These are phyloP conservation scores for Solanum tacnaense DNA, from an alignment of 257 asterid genomes.

Conservation along the genomic window DNA sequence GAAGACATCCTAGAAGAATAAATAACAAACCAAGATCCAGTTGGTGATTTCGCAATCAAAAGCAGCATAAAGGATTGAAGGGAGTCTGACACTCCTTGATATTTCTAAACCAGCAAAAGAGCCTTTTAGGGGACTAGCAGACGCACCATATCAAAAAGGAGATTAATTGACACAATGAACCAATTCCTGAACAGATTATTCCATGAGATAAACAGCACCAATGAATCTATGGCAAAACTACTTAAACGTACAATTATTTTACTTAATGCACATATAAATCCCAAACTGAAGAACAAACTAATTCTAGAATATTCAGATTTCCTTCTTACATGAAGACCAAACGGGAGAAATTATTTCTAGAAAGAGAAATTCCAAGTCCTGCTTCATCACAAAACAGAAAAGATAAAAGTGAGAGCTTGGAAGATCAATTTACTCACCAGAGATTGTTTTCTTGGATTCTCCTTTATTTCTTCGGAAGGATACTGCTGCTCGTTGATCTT, in stretches of 20 bases:
- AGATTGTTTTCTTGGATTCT: constrained; percentile 60
- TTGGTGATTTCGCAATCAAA: background rate
- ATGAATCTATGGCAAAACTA: background rate
- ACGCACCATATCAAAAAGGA: background rate
- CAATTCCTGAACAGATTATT: background rate
- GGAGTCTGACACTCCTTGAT: background rate
- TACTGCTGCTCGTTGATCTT: constrained; percentile 34
- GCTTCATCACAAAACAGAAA: background rate
- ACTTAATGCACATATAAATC: background rate
- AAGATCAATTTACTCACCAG: constrained; percentile 35
- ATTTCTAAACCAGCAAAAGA: background rate
- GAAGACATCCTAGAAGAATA: background rate
- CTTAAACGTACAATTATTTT: background rate
- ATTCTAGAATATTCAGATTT: background rate
- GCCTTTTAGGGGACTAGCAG: background rate
- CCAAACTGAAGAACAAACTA: background rate
- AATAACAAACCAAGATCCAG: background rate
- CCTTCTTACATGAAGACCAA: background rate
- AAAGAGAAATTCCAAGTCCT: background rate
- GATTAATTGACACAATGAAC: background rate
- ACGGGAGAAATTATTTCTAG: background rate
- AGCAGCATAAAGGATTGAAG: background rate
- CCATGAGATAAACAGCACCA: background rate
- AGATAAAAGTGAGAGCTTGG: background rate
- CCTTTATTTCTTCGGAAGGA: constrained; percentile 56